Evolutionary conservation across 2,329 filamentous ascomycete genomes (phyloP).

Genomic region (Penicillium expansum): DNA sequence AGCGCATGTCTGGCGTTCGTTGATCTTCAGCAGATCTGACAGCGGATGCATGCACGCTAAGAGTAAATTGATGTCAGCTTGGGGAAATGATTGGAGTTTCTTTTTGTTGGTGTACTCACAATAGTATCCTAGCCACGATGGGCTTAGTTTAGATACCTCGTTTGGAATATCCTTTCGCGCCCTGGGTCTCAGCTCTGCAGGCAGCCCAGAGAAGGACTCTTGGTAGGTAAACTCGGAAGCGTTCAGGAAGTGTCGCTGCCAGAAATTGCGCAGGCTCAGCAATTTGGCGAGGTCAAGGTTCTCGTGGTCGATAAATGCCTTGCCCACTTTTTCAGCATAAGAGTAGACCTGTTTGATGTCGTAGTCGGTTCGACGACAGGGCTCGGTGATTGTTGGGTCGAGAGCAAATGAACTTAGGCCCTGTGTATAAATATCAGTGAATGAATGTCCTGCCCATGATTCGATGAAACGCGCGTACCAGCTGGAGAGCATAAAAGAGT

Average conservation of each 20-base stretch:
- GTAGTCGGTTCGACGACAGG: constrained; percentile 32
- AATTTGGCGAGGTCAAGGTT: constrained; percentile 31
- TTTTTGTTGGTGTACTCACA: constrained; percentile 24
- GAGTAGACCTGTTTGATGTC: constrained; percentile 33
- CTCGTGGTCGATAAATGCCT: constrained; percentile 17
- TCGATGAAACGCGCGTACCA: constrained; percentile 21
- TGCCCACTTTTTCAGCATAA: constrained; percentile 1
- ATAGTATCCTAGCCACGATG: constrained; percentile 35
- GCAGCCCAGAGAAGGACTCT: constrained; percentile 22
- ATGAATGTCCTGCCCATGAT: not conserved
- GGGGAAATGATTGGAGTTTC: not conserved
- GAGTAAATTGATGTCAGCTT: constrained; percentile 3
- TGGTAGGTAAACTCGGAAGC: constrained; percentile 27
- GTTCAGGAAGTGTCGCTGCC: constrained; percentile 41
- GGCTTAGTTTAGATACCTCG: constrained; percentile 9
- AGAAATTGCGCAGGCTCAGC: constrained; percentile 44
- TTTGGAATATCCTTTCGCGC: constrained; percentile 13
- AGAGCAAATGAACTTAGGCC: constrained; percentile 38
- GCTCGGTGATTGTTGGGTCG: constrained; percentile 23
- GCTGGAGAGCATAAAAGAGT: constrained; percentile 30
- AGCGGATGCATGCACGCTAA: constrained; percentile 40
- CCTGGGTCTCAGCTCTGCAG: constrained; percentile 19
- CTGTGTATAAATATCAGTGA: constrained; percentile 16
- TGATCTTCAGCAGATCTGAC: constrained; percentile 23
- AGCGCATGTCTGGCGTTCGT: constrained; percentile 37